These are phyloP conservation scores for Plasmodium knowlesi DNA, from an alignment of 169 alveolate species.

Conservation along the genomic window DNA sequence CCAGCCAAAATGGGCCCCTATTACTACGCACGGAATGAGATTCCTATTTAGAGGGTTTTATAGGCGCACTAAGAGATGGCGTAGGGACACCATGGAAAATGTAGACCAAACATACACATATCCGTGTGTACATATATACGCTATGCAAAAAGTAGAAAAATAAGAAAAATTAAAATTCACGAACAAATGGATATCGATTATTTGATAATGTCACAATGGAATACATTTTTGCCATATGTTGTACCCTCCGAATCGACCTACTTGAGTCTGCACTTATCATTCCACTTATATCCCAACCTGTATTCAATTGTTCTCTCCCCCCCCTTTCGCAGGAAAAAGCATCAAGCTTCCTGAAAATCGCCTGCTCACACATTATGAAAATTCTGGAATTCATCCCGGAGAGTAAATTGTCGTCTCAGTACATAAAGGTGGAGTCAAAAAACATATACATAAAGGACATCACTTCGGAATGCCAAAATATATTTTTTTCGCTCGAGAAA, in stretches of 20 bases:
- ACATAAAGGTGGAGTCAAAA: slow-evolving; percentile 50
- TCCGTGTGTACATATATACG: not conserved
- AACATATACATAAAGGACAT: slow-evolving; percentile 62
- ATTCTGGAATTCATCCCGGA: slow-evolving; percentile 55
- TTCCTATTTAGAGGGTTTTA: not conserved
- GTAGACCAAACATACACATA: not conserved
- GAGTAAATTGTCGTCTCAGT: slow-evolving; percentile 46
- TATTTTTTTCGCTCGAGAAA: slow-evolving; percentile 31
- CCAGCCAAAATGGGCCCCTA: not conserved
- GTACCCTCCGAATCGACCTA: not conserved
- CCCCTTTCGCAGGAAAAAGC: slow-evolving; percentile 36
- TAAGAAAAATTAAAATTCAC: not conserved
- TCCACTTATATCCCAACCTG: not conserved
- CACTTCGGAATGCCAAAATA: slow-evolving; percentile 45
- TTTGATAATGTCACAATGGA: not conserved
- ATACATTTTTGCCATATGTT: not conserved
- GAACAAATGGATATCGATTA: not conserved
- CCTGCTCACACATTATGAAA: slow-evolving; percentile 54
- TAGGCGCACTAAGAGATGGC: not conserved
- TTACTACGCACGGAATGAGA: not conserved
- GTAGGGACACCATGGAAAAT: not conserved
- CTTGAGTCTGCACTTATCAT: not conserved
- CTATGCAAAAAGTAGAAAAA: not conserved
- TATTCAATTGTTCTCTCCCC: not conserved
- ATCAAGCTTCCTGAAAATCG: slow-evolving; percentile 39